These are phyloP conservation scores for Phytophthora citricola DNA, from an alignment of 352 stramenopile species.

Conservation along the genomic window DNA sequence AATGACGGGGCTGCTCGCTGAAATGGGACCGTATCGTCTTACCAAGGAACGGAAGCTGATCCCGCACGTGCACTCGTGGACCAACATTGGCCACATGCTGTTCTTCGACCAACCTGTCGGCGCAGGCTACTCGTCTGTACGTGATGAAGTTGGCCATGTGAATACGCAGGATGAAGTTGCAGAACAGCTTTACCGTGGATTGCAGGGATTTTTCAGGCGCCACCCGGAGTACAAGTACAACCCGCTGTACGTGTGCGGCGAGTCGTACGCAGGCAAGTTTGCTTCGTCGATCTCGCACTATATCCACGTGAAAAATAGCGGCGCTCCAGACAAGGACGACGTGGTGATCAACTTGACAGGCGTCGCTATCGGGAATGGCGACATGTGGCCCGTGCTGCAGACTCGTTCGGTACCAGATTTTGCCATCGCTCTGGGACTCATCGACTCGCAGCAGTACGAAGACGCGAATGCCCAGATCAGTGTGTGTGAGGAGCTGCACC, in stretches of 20 bases:
- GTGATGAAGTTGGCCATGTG: slow-evolving; percentile 76
- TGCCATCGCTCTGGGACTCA: slow-evolving; percentile 78
- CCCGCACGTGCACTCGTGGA: slow-evolving; percentile 75
- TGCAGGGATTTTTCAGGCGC: slow-evolving; percentile 91
- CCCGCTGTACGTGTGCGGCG: slow-evolving; percentile 79
- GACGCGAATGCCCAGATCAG: slow-evolving; percentile 77
- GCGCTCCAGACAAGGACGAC: slow-evolving; percentile 33
- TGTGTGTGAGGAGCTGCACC: slow-evolving; percentile 76
- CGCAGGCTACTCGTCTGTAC: slow-evolving; percentile 79
- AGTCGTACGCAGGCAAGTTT: slow-evolving; percentile 98
- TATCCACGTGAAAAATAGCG: slow-evolving; percentile 90
- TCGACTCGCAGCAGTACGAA: slow-evolving; percentile 87
- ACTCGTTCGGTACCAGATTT: slow-evolving; percentile 85
- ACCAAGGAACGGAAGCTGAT: slow-evolving; percentile 71
- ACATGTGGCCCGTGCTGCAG: slow-evolving; percentile 87
- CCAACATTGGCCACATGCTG: slow-evolving; percentile 80
- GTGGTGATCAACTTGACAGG: slow-evolving; percentile 83
- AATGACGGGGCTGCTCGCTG: slow-evolving; percentile 79
- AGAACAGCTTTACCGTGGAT: slow-evolving; percentile 92
- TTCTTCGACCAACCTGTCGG: slow-evolving; percentile 88
- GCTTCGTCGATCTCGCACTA: slow-evolving; percentile 95
- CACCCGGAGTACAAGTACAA: slow-evolving; percentile 85
- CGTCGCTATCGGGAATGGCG: slow-evolving; percentile 91
- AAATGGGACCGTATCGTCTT: slow-evolving; percentile 85
- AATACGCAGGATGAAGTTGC: slow-evolving; percentile 72